These are phyloP conservation scores for Clitopilus hobsonii DNA, from an alignment of 768 basidiomycete species.

Conservation along the genomic window DNA sequence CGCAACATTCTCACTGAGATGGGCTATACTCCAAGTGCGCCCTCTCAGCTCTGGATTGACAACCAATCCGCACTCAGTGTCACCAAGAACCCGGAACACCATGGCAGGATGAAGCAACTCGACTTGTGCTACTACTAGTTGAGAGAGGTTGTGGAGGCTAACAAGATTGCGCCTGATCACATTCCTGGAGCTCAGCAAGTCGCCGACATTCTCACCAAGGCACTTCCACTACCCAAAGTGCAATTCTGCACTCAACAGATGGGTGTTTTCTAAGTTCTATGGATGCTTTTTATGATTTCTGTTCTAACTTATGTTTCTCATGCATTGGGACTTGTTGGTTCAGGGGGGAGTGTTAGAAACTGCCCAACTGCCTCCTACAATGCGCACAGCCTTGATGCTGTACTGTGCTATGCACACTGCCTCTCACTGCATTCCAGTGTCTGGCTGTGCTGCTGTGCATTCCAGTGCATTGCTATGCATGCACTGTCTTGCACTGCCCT, in stretches of 20 bases:
- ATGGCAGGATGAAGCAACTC: constrained; percentile 24
- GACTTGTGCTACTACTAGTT: constrained; percentile 20
- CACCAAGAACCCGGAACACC: constrained; percentile 19
- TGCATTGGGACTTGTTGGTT: neutral
- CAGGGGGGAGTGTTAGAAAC: neutral
- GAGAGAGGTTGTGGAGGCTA: neutral
- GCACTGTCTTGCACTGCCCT: no score
- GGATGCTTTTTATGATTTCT: no score
- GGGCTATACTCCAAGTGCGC: constrained; percentile 2
- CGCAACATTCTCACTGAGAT: constrained; percentile 14
- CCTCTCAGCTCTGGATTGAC: constrained; percentile 15
- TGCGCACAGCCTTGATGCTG: no score
- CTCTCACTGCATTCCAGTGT: no score
- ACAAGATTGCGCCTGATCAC: neutral
- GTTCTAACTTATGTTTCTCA: no score
- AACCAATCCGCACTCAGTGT: constrained; percentile 23
- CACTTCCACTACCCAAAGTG: constrained; percentile 7
- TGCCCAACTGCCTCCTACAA: no score
- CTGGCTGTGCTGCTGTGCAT: no score
- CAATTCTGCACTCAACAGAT: neutral
- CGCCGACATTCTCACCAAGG: constrained; percentile 30
- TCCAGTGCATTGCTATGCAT: no score
- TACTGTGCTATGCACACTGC: no score
- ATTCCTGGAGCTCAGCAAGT: neutral
- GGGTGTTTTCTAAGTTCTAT: no score